Evolutionary conservation across 495 filamentous ascomycete species (phyloP).

Genomic region (Penicillium longicatenatum): DNA sequence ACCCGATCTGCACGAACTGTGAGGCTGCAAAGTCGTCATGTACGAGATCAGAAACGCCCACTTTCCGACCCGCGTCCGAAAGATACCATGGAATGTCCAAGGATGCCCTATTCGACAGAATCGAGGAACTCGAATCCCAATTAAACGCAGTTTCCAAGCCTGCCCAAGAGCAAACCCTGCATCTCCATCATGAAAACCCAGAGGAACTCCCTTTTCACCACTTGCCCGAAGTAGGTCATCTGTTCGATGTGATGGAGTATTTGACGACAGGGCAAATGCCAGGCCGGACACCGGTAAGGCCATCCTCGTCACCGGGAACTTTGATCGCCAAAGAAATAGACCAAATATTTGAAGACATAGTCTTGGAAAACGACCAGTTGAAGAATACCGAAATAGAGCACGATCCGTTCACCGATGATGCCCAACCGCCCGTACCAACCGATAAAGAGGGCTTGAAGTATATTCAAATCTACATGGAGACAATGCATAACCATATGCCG

Average conservation of each 20-base stretch:
- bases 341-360: conserved; percentile 33
- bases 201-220: background rate
- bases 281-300: background rate
- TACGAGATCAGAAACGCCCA: conserved; percentile 13
- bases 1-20: conserved; percentile 24
- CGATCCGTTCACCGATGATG: conserved; percentile 11
- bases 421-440: conserved; percentile 25
- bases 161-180: background rate
- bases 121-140: conserved; percentile 27
- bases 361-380: conserved; percentile 14
- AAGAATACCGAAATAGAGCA: conserved; percentile 20
- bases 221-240: background rate
- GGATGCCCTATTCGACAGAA: conserved; percentile 23
- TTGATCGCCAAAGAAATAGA: conserved; percentile 13
- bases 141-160: conserved; percentile 8
- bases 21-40: conserved; percentile 19
- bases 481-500: conserved; percentile 37
- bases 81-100: conserved; percentile 33
- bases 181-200: background rate
- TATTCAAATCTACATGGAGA: conserved; percentile 38
- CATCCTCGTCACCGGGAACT: background rate
- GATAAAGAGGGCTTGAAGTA: conserved; percentile 36
- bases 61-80: conserved; percentile 10
- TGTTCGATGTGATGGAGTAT: conserved; percentile 19
- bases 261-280: conserved; percentile 25